phyloP scores from a whole-genome alignment of 371 early-diverging fungal species.

The Lichtheimia ramosa region DNA sequence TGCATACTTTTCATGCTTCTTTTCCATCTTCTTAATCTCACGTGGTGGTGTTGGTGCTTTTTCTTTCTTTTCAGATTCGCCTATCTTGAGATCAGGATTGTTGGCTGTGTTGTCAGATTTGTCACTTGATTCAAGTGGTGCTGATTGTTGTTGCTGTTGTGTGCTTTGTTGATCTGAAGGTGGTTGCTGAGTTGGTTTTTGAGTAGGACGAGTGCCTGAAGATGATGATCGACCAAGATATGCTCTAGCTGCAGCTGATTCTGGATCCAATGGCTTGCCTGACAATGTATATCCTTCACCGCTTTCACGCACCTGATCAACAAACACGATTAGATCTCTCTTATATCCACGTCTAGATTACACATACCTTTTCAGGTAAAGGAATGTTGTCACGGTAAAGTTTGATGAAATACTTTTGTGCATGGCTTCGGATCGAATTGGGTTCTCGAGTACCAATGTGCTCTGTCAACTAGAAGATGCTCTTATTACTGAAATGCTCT shows the following conservation, averaged over 20 bases:
- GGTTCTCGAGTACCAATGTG: constrained; percentile 79
- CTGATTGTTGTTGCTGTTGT: neutral
- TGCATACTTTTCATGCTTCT: neutral
- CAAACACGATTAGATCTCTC: neutral
- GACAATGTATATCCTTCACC: constrained; percentile 89
- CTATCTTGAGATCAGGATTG: neutral
- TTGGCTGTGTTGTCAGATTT: neutral
- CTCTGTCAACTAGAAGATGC: constrained; percentile 52
- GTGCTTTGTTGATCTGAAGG: neutral
- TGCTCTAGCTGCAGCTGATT: constrained; percentile 82
- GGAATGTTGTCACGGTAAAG: constrained; percentile 79
- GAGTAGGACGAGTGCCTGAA: neutral
- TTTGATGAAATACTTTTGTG: constrained; percentile 90
- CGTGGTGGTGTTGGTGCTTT: neutral
- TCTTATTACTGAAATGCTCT: too few relatives aligned
- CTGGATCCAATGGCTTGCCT: constrained; percentile 83
- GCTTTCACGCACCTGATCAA: constrained; percentile 59
- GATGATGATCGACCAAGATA: constrained; percentile 53
- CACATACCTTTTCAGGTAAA: constrained; percentile 70
- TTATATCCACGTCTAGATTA: neutral
- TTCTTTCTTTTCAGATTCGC: neutral
- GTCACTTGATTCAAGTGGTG: neutral
- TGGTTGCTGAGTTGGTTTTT: neutral
- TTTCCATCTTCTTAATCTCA: neutral
- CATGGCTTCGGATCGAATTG: constrained; percentile 85